These are phyloP conservation scores for Aspergillus indologenus DNA, from an alignment of 495 filamentous ascomycete genomes.

Conservation along the genomic window DNA sequence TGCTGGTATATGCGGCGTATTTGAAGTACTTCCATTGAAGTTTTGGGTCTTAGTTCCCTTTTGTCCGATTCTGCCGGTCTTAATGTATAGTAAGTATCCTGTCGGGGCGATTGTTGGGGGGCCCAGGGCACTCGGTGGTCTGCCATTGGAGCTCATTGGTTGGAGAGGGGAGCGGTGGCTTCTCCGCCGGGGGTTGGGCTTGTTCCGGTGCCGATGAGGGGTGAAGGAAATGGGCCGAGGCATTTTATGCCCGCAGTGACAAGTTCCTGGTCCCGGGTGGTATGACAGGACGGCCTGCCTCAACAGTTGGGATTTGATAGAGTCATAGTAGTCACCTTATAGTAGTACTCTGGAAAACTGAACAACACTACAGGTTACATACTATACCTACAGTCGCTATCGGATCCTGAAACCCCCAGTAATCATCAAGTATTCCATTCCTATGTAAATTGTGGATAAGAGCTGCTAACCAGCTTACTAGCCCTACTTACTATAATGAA, in stretches of 20 bases:
- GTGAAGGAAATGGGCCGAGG: slow-evolving; percentile 14
- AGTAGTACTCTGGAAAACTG: too few relatives aligned
- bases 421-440: too few relatives aligned
- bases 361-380: too few relatives aligned
- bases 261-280: too few relatives aligned
- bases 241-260: too few relatives aligned
- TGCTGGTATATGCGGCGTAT: slow-evolving; percentile 48
- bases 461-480: neutral
- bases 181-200: slow-evolving; percentile 14
- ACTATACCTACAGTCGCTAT: too few relatives aligned
- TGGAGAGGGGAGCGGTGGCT: neutral
- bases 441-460: neutral
- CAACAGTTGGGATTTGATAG: too few relatives aligned
- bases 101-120: neutral
- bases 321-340: too few relatives aligned
- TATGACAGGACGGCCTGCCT: too few relatives aligned
- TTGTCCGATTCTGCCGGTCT: slow-evolving; percentile 1
- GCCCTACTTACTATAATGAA: neutral
- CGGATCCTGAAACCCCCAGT: too few relatives aligned
- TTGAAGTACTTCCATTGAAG: slow-evolving; percentile 1
- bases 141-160: slow-evolving; percentile 7
- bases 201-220: slow-evolving; percentile 16
- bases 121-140: neutral
- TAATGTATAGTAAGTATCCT: too few relatives aligned
- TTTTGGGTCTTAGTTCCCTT: neutral